A percentile compares a stretch with the other conserved stretches of the same genome.
These are phyloP conservation scores for Beauveria brongniartii DNA, from an alignment of 2,329 filamentous ascomycete genomes.

Conservation along the genomic window DNA sequence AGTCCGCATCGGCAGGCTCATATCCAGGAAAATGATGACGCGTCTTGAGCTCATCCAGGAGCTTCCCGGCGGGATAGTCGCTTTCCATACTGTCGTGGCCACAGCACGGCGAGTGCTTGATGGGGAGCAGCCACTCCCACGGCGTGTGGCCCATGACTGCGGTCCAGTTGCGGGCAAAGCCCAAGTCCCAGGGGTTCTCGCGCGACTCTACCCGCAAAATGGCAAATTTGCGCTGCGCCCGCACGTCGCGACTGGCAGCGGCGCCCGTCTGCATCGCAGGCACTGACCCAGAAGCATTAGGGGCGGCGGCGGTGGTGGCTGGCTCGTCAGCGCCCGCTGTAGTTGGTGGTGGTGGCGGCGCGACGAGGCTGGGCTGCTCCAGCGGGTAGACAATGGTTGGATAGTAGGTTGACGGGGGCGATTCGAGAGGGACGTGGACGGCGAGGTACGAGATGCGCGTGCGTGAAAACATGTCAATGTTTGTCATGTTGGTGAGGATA, in stretches of 20 bases:
- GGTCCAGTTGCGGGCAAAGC: slow-evolving; percentile 61
- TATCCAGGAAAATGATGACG: slow-evolving; percentile 26
- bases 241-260: slow-evolving; percentile 29
- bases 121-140: slow-evolving; percentile 73
- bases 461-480: slow-evolving; percentile 67
- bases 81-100: slow-evolving; percentile 57
- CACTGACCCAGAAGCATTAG: background rate
- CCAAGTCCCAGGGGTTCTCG: slow-evolving; percentile 82
- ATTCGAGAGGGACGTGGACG: slow-evolving; percentile 54
- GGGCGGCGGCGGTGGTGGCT: background rate
- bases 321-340: background rate
- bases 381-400: slow-evolving; percentile 53
- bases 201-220: slow-evolving; percentile 65
- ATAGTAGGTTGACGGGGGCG: slow-evolving; percentile 34
- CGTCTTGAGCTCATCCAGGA: slow-evolving; percentile 47
- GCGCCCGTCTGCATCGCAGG: background rate
- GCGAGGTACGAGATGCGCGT: slow-evolving; percentile 64
- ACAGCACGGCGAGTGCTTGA: slow-evolving; percentile 66
- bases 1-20: background rate
- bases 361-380: slow-evolving; percentile 18
- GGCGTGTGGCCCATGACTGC: slow-evolving; percentile 67
- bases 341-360: slow-evolving; percentile 12
- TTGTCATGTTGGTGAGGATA: slow-evolving; percentile 67
- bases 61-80: slow-evolving; percentile 59
- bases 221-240: slow-evolving; percentile 62